Percentiles rank a stretch among this genome's conserved stretches.
phyloP scores from a whole-genome alignment of 129 eudicot genomes.

The Ambrosia artemisiifolia region DNA sequence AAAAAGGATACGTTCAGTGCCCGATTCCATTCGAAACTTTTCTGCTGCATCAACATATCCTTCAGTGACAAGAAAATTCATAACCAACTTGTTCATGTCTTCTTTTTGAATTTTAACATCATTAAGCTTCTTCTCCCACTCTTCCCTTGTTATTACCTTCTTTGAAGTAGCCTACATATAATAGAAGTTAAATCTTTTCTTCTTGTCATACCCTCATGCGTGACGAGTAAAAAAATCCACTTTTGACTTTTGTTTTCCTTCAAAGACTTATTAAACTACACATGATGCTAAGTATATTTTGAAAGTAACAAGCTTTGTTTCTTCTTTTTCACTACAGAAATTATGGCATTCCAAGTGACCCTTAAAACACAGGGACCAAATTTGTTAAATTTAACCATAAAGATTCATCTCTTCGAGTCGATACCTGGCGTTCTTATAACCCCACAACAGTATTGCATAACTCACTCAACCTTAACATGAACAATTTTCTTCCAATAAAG shows the following conservation, averaged over 20 bases:
- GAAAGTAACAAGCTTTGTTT: not conserved
- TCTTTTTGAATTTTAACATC: slow-evolving; percentile 81
- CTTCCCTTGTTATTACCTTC: slow-evolving; percentile 82
- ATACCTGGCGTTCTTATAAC: not conserved
- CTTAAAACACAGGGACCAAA: not conserved
- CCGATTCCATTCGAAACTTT: slow-evolving; percentile 78
- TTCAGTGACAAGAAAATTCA: slow-evolving; percentile 97
- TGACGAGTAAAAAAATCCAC: not conserved
- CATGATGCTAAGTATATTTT: not conserved
- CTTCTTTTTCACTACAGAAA: not conserved
- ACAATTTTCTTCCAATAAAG: not conserved
- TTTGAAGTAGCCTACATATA: slow-evolving; percentile 62
- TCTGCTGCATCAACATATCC: slow-evolving; percentile 98
- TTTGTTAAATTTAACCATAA: not conserved
- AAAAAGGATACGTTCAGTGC: slow-evolving; percentile 88
- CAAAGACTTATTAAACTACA: not conserved
- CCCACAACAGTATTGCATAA: not conserved
- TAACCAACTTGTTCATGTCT: slow-evolving; percentile 91
- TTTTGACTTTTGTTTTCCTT: not conserved
- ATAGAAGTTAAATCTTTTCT: not conserved
- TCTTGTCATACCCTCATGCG: slow-evolving; percentile 1
- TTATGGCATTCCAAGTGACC: not conserved
- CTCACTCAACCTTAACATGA: not conserved
- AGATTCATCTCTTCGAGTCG: not conserved
- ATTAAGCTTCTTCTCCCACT: slow-evolving; percentile 91